Evolutionary conservation across 2,329 filamentous ascomycete genomes (phyloP).

Genomic region (Verticillium tricorpus): DNA sequence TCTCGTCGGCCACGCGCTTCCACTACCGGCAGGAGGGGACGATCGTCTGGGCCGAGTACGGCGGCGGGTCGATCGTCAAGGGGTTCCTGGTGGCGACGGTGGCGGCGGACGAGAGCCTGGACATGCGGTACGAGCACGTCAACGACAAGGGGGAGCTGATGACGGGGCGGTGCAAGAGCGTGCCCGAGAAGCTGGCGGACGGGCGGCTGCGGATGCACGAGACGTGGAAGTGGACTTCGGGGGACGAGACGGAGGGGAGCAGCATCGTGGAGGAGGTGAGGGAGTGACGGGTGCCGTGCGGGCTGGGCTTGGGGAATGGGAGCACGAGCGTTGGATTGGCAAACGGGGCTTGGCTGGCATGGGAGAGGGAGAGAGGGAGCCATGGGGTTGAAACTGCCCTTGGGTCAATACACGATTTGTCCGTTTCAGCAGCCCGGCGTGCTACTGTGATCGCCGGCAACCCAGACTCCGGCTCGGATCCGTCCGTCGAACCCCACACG

Average conservation of each 20-base stretch:
- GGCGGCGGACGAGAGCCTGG: slow-evolving; percentile 13
- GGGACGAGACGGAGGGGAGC: slow-evolving; percentile 15
- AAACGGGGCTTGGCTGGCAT: no score
- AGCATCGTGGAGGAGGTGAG: slow-evolving; percentile 19
- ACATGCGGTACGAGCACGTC: slow-evolving; percentile 22
- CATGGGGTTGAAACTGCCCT: no score
- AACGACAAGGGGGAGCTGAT: slow-evolving; percentile 18
- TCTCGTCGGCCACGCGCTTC: slow-evolving; percentile 17
- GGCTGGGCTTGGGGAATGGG: no score
- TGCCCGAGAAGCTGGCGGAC: slow-evolving; percentile 15
- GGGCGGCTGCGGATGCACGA: slow-evolving; percentile 19
- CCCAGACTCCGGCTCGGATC: no score
- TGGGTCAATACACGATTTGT: no score
- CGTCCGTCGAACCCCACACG: no score
- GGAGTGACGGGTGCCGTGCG: neutral
- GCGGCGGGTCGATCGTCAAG: slow-evolving; percentile 16
- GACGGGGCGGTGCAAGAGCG: slow-evolving; percentile 18
- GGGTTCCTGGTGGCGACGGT: slow-evolving; percentile 18
- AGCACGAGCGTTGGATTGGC: no score
- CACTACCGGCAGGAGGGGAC: slow-evolving; percentile 20
- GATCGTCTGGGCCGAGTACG: slow-evolving; percentile 22
- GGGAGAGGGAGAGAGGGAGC: no score
- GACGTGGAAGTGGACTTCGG: slow-evolving; percentile 21
- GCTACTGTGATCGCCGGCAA: no score
- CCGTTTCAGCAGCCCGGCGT: no score